Evolutionary conservation across 2,329 filamentous ascomycete species (phyloP).

Genomic region (Massarina eburnea): DNA sequence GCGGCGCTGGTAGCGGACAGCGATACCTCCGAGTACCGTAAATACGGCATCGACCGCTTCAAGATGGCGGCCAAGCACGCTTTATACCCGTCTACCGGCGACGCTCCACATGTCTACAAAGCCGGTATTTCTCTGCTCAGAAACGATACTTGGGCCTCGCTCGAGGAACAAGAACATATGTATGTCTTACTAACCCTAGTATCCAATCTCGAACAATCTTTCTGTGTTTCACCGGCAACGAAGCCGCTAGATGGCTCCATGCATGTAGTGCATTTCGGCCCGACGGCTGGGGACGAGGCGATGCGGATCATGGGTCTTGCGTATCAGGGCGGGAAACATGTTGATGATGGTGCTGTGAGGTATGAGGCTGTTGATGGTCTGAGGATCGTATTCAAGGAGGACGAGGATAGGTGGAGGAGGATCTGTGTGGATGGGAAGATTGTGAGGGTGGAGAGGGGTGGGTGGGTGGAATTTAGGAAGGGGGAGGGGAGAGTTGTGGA

Average conservation of each 20-base stretch:
- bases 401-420: constrained; percentile 75
- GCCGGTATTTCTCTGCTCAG: constrained; percentile 53
- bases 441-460: constrained; percentile 69
- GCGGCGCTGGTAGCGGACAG: constrained; percentile 87
- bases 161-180: constrained; percentile 59
- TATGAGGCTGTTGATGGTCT: constrained; percentile 73
- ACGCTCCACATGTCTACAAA: constrained; percentile 57
- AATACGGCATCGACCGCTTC: constrained; percentile 76
- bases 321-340: constrained; percentile 60
- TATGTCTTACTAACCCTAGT: constrained; percentile 79
- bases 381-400: constrained; percentile 66
- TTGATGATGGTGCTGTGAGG: constrained; percentile 57
- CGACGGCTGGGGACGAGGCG: constrained; percentile 63
- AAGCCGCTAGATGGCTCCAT: constrained; percentile 70
- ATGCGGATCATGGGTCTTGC: constrained; percentile 75
- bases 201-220: constrained; percentile 78
- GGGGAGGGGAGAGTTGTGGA: constrained; percentile 47
- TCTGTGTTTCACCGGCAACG: constrained; percentile 76
- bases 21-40: constrained; percentile 79
- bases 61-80: constrained; percentile 79
- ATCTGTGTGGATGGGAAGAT: constrained; percentile 93
- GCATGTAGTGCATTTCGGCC: constrained; percentile 73
- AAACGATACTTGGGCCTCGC: constrained; percentile 26
- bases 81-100: constrained; percentile 60
- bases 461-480: constrained; percentile 68